Conservation (phyloP, 2,329 filamentous ascomycete species). For the Penicillium sp. region DNA sequence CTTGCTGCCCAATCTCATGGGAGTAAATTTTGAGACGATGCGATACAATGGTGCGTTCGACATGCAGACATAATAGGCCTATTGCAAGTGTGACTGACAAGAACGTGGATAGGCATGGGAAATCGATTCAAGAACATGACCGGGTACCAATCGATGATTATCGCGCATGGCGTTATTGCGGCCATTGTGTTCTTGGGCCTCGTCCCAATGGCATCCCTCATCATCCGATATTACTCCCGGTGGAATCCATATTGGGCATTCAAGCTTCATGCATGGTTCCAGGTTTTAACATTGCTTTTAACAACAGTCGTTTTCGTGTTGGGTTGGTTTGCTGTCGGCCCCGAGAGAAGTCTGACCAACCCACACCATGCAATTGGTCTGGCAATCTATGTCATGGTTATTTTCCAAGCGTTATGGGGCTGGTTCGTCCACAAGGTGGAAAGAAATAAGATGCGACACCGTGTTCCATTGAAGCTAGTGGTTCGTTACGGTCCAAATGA, state of each 20-base stretch:
- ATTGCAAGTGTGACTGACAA: background rate
- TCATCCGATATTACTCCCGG: conserved; percentile 60
- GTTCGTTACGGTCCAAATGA: conserved; percentile 37
- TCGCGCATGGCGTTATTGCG: conserved; percentile 60
- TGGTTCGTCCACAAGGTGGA: conserved; percentile 56
- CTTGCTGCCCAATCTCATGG: conserved; percentile 63
- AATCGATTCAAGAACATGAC: conserved; percentile 62
- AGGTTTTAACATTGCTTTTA: conserved; percentile 60
- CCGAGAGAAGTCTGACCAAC: conserved; percentile 60
- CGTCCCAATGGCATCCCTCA: conserved; percentile 59
- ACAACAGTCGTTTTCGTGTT: conserved; percentile 62
- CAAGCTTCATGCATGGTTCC: conserved; percentile 63
- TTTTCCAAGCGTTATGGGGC: conserved; percentile 60
- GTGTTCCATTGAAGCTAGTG: conserved; percentile 59
- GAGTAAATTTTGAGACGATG: conserved; percentile 66
- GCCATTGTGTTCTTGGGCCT: conserved; percentile 62
- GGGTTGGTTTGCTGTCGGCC: conserved; percentile 64
- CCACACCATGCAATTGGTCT: conserved; percentile 67
- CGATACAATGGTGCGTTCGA: conserved; percentile 60
- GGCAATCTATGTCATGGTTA: conserved; percentile 61
- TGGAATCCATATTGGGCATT: conserved; percentile 55
- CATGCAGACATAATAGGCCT: background rate
- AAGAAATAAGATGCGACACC: conserved; percentile 53
- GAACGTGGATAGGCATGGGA: conserved; percentile 56
- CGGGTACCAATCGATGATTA: conserved; percentile 59